These are phyloP conservation scores for Mycosphaerella arachidis DNA, from an alignment of 2,329 filamentous ascomycete genomes.

Conservation along the genomic window DNA sequence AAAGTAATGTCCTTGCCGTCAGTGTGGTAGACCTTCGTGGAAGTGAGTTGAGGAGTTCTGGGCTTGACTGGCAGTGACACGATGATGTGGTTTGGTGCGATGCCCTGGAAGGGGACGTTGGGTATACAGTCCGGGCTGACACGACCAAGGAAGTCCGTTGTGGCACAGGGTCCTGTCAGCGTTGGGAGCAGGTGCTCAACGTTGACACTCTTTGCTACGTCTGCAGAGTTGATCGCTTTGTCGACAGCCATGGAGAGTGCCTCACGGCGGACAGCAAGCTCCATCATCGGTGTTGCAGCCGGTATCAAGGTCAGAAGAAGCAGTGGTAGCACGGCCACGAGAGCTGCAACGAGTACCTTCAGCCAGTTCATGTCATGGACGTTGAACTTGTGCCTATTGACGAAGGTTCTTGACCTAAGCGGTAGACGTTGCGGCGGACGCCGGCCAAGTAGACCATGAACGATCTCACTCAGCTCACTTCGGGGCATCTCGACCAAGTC, in stretches of 20 bases:
- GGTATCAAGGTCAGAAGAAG: background rate
- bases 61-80: conserved; percentile 22
- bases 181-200: conserved; percentile 27
- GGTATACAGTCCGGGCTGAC: conserved; percentile 6
- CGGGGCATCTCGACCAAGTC: background rate
- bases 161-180: background rate
- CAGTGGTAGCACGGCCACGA: conserved; percentile 1
- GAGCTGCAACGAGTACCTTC: conserved; percentile 6
- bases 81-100: conserved; percentile 25
- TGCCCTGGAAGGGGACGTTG: conserved; percentile 10
- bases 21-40: conserved; percentile 4
- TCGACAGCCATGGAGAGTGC: conserved; percentile 19
- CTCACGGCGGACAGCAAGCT: conserved; percentile 16
- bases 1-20: conserved; percentile 13
- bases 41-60: conserved; percentile 1
- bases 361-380: background rate
- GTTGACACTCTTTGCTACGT: conserved; percentile 21
- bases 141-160: conserved; percentile 4
- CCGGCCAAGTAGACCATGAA: background rate
- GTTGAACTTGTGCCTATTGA: background rate
- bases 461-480: background rate
- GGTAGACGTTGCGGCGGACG: background rate
- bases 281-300: background rate
- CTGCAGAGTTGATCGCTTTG: conserved; percentile 12
- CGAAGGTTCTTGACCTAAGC: background rate